phyloP scores from a whole-genome alignment of 2,329 filamentous ascomycete genomes.

The Penicillium paneum region DNA sequence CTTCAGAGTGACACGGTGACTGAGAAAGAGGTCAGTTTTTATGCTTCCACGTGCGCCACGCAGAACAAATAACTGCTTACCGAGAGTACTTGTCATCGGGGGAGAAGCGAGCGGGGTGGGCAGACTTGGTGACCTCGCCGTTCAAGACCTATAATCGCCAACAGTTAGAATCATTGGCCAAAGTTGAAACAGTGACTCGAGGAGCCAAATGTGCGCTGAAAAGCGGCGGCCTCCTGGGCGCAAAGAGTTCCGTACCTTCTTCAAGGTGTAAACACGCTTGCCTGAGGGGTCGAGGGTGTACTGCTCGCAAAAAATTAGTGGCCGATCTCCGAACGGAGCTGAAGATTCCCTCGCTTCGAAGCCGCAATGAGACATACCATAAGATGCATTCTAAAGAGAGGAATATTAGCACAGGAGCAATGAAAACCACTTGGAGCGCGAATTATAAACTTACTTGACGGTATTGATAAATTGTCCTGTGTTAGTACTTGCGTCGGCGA shows the following conservation, averaged over 20 bases:
- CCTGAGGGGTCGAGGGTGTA: constrained; percentile 79
- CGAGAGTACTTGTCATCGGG: constrained; percentile 97
- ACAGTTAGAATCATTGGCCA: constrained; percentile 8
- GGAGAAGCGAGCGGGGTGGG: constrained; percentile 93
- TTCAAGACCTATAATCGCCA: constrained; percentile 47
- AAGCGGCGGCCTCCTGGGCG: background rate
- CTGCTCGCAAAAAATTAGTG: constrained; percentile 37
- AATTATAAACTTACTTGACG: constrained; percentile 28
- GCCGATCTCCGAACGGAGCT: constrained; percentile 9
- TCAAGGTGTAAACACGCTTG: constrained; percentile 91
- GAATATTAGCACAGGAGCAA: constrained; percentile 8
- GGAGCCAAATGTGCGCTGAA: constrained; percentile 26
- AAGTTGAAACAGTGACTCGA: background rate
- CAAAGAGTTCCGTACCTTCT: constrained; percentile 56
- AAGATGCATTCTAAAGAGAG: constrained; percentile 38
- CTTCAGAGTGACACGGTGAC: constrained; percentile 92
- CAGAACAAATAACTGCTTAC: constrained; percentile 36
- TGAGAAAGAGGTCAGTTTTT: constrained; percentile 31
- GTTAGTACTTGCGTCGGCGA: constrained; percentile 15
- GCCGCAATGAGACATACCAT: constrained; percentile 32
- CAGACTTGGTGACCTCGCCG: constrained; percentile 88
- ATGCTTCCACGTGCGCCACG: background rate
- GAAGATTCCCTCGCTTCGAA: constrained; percentile 7
- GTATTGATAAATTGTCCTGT: constrained; percentile 16
- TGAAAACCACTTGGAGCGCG: background rate